A percentile compares a stretch with the other conserved stretches of the same genome.
phyloP scores from a whole-genome alignment of 257 asterid genomes.

The Oldenlandia corymbosa region DNA sequence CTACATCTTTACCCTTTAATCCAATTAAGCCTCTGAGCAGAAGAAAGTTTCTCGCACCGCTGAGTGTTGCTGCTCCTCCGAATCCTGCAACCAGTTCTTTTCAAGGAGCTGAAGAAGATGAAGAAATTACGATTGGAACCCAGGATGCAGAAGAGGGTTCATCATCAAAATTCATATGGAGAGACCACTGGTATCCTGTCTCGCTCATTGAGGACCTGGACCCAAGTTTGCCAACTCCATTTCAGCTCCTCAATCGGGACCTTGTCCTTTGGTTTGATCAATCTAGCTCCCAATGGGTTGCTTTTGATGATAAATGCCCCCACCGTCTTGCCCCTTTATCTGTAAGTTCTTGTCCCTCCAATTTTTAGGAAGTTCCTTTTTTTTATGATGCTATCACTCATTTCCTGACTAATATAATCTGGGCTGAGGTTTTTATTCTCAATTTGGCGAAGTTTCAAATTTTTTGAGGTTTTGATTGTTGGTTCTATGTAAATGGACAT shows the following conservation, averaged over 20 bases:
- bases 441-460: neutral
- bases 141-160: constrained; percentile 43
- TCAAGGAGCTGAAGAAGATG: constrained; percentile 27
- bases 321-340: constrained; percentile 98
- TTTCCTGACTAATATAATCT: neutral
- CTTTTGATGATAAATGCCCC: constrained; percentile 93
- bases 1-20: constrained; percentile 17
- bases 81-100: constrained; percentile 33
- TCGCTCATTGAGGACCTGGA: constrained; percentile 90
- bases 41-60: constrained; percentile 22
- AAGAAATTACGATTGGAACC: constrained; percentile 22
- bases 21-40: constrained; percentile 2
- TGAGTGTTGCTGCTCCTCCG: constrained; percentile 62
- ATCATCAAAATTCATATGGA: constrained; percentile 70
- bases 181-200: constrained; percentile 97
- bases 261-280: constrained; percentile 90
- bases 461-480: neutral
- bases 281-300: constrained; percentile 75
- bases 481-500: constrained; percentile 18
- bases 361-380: neutral
- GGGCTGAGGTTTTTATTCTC: neutral
- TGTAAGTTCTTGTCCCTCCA: constrained; percentile 25
- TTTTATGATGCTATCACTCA: neutral
- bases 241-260: constrained; percentile 89
- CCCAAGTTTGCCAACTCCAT: constrained; percentile 73